Evolutionary conservation across 108 stramenopile species (phyloP).

Genomic region (Nitzschia putrida): DNA sequence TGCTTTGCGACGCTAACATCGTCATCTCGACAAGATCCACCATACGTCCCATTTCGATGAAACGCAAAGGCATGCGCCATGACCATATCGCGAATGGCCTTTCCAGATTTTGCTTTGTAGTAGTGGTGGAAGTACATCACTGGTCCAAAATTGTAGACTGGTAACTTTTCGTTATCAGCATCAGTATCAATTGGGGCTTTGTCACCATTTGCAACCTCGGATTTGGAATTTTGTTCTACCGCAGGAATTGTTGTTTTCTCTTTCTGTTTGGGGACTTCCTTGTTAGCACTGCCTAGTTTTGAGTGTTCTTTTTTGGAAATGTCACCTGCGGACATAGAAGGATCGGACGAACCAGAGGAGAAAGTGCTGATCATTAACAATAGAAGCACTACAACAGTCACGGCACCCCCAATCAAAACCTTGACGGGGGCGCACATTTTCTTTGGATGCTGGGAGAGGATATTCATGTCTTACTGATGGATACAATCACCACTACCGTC

Average conservation of each 20-base stretch:
- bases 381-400: not conserved
- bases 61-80: constrained; percentile 40
- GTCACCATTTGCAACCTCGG: not conserved
- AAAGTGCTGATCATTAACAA: not conserved
- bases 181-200: not conserved
- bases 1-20: constrained; percentile 5
- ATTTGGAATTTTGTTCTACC: not conserved
- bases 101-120: constrained; percentile 17
- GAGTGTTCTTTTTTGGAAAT: not conserved
- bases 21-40: constrained; percentile 28
- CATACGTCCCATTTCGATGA: constrained; percentile 22
- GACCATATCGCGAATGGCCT: constrained; percentile 33
- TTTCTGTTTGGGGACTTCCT: not conserved
- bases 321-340: not conserved
- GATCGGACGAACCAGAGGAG: not conserved
- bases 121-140: constrained; percentile 11
- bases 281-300: not conserved
- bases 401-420: constrained; percentile 4
- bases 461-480: too few species aligned
- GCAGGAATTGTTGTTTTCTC: not conserved
- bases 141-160: constrained; percentile 2
- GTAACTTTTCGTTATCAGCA: not conserved
- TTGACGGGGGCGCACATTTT: too few species aligned
- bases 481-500: too few species aligned
- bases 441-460: too few species aligned